Evolutionary conservation across 208 protist genomes (phyloP), one percentile per base, ranked within the genome.

Genomic region (Angomonas desouzai): DNA sequence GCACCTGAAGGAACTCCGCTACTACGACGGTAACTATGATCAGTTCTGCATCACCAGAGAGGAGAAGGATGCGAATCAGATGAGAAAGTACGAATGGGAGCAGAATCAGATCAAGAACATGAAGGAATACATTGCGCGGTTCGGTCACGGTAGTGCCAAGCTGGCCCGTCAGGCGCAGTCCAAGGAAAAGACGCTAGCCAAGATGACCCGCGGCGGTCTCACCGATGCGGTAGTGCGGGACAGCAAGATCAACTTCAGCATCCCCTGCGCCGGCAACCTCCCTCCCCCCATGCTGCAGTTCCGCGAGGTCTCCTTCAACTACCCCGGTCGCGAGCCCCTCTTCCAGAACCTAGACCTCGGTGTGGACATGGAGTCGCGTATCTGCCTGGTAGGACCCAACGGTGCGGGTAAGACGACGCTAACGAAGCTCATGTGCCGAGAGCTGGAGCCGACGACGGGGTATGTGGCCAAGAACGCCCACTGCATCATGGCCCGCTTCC

Each of bases 391-490:
- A 18, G 98, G 97, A 30, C 93, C 96, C 38, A 99, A 99, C 79
- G 98, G 98, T 68, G 93, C 96, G 11, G 97, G 97, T 34, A 99
- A 99, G 77, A 97, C 93, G 16, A 99, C 97, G 4, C 77, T 99
- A 53, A 94, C 97, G 48, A 98, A 98, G 73, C 83, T 99, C 29
- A 92, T 97, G 89, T 92, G 83, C 76, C 91, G 93, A 53, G 94
- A 98, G 63, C 73, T 98, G 34, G 83, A 96, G 64, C 88, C 89
- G 36, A 92, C 92, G 0, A 65, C 70, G 0, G 92, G 92, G 49
- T 95, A 96, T 65, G 82, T 98, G n/a, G 70, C 87, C 10, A 93
- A 93, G 74, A 96, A 97, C 67, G 83, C 87, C 28, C 93, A 97
- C 77, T 90, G 93, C 68, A 85, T 93, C 30, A 92, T 99, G 70